Evolutionary conservation across 768 basidiomycete genomes (phyloP), one percentile per base, ranked within the genome.

Genomic region (Hericium rajendrae): DNA sequence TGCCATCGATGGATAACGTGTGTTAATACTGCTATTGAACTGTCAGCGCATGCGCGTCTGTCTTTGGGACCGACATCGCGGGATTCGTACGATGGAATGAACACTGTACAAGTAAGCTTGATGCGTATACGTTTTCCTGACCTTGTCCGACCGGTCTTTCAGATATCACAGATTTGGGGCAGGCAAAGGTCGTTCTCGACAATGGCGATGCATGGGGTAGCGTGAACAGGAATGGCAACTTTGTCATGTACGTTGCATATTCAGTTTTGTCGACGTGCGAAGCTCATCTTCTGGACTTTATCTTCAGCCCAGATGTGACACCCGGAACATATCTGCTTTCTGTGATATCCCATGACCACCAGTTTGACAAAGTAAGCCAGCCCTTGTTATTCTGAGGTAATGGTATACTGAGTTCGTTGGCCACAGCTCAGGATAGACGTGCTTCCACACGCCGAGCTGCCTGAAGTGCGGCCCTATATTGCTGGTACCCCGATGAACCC

Each of bases 31-130:
- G n/a, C 4, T 13, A 20, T 15, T 22, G 54, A 20, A 48, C n/a
- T 40, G 13, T 28, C 9, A 54, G 57, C 54, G 37, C 28, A 37
- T 61, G 38, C n/a, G 39, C 22, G 5, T 2, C 57, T 37, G 43
- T 62, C 61, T 57, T 66, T 50, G 81, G 82, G 11, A 60, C 82
- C 8, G 84, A 88, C 65, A 63, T 91, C 50, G 64, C 70, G 3
- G 89, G 89, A 61, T 76, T 74, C 51, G 70, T 91, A 11, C 73
- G 78, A 49, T 89, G 86, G 85, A 90, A 86, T 68, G 79, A 81
- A n/a, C 60, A 82, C 8, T 89, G 87, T 72, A 73, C 76, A 46
- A 73, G 88, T 88, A 51, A 51, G 67, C 56, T 15, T 10, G 37
- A 18, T 18, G 8, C n/a, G 22, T 13, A 16, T 20, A 2, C 48